phyloP scores from a whole-genome alignment of 2,329 filamentous ascomycete species.

The Pseudocercospora crystallina region DNA sequence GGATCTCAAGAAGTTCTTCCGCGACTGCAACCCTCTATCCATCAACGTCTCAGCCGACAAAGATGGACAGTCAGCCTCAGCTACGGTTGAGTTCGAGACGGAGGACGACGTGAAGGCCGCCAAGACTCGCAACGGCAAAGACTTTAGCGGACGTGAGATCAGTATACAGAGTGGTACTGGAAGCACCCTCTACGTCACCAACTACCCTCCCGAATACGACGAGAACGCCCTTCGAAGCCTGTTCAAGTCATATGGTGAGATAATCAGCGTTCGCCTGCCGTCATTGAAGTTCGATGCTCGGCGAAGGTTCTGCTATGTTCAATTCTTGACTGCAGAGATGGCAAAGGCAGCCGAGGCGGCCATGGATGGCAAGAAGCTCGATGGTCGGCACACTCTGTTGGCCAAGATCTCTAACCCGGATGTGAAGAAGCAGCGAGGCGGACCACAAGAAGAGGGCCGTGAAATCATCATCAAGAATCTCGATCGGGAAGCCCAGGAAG shows the following conservation, averaged over 20 bases:
- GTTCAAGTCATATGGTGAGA: conserved; percentile 73
- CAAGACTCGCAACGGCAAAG: conserved; percentile 76
- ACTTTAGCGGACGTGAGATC: conserved; percentile 71
- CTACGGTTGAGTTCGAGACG: conserved; percentile 81
- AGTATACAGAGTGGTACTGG: conserved; percentile 72
- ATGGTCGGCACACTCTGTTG: conserved; percentile 66
- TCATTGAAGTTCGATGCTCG: conserved; percentile 86
- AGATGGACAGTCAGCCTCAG: conserved; percentile 62
- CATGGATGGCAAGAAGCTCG: conserved; percentile 70
- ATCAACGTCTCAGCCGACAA: conserved; percentile 67
- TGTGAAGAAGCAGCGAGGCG: conserved; percentile 74
- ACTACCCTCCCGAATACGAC: conserved; percentile 78
- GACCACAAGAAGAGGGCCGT: conserved; percentile 80
- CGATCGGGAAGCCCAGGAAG: conserved; percentile 68
- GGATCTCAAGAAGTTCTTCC: conserved; percentile 84
- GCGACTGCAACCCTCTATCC: conserved; percentile 79
- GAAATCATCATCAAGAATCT: conserved; percentile 87
- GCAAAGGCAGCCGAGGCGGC: conserved; percentile 67
- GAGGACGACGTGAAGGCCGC: conserved; percentile 80
- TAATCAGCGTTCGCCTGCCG: conserved; percentile 84
- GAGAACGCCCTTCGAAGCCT: conserved; percentile 67
- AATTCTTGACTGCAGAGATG: conserved; percentile 70
- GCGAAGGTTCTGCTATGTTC: conserved; percentile 92
- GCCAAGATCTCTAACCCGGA: conserved; percentile 83
- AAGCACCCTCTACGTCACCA: conserved; percentile 84